A percentile compares a stretch with the other conserved stretches of the same genome.
Conservation (phyloP, 2,329 filamentous ascomycete genomes). For the Scolecobasidium constrictum region DNA sequence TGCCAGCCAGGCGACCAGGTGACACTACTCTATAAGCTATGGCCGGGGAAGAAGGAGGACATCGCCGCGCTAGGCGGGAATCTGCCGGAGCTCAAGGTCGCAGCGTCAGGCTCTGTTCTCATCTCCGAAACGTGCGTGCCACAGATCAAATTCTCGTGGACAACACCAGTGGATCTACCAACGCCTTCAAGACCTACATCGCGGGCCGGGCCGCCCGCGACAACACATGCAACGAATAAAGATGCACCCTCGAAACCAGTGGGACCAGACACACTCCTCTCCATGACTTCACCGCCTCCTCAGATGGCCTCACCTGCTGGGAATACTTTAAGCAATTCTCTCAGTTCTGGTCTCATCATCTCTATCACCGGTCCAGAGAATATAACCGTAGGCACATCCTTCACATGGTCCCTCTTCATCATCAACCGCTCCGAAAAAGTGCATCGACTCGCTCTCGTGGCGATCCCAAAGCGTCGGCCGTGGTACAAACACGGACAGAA, state of each 20-base stretch:
- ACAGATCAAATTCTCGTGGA: conserved; percentile 55
- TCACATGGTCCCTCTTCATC: conserved; percentile 64
- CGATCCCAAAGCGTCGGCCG: conserved; percentile 48
- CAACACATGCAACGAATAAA: no score
- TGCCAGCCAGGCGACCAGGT: conserved; percentile 65
- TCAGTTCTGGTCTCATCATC: conserved; percentile 51
- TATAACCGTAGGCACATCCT: conserved; percentile 53
- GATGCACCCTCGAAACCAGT: conserved; percentile 6
- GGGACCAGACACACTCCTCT: conserved; percentile 7
- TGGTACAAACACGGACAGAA: conserved; percentile 2
- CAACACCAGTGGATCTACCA: conserved; percentile 58
- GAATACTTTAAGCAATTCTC: not conserved
- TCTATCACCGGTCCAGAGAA: conserved; percentile 56
- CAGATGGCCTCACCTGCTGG: not conserved
- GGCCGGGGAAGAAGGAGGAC: conserved; percentile 25
- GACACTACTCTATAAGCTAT: conserved; percentile 61
- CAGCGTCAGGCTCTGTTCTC: conserved; percentile 43
- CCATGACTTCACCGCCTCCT: not conserved
- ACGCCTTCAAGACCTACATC: conserved; percentile 29
- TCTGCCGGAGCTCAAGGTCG: not conserved
- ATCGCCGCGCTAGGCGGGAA: not conserved
- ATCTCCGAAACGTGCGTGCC: conserved; percentile 48
- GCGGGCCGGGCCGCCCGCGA: not conserved
- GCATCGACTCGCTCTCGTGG: conserved; percentile 60
- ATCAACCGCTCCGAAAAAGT: conserved; percentile 56